Evolutionary conservation across 2,329 filamentous ascomycete genomes (phyloP), one percentile per base, ranked within the genome.

Genomic region (Ophiostoma piceae): DNA sequence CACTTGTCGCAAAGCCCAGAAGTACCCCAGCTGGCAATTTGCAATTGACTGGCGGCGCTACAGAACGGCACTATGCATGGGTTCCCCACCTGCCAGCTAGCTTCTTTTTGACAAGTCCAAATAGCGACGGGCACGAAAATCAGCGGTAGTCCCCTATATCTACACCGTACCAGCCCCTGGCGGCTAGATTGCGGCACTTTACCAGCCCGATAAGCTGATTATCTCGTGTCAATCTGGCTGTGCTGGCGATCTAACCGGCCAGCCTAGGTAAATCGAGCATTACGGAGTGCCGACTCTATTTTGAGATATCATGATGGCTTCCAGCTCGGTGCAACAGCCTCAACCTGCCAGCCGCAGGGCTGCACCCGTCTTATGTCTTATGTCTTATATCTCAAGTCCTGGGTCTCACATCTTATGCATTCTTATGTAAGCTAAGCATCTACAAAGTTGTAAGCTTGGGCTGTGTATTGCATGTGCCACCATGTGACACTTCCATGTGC

Each of bases 61-160:
- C 54, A 64, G 54, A 51, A 57, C 51, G 51, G 67, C 67, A 65
- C 67, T 65, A 51, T 67, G 67, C 67, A 37, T 64, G 51, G 51
- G 22, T 26, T 37, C 57, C 57, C 57, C 62, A 69, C 41, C 62
- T 12, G 43, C 14, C 51, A 57, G 51, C 51, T 57, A 57, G 51
- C n/a, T 57, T 47, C 43, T 6, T 47, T 22, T 54, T 22, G 5
- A 26, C 16, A 26, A 9, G 60, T 64, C 29, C 12, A 39, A 9
- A 37, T 41, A 65, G 62, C 22, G 62, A 16, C 26, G 35, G 7
- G 16, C 39, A 51, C 51, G 62, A 32, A 67, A 62, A 64, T 39
- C 54, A 66, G 60, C 68, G 69, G 66, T 54, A 68, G 69, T 57
- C 32, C 69, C 65, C 66, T 70, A 68, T 65, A 65, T 39, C n/a